Base-by-base conservation (phyloP, 257 asterid genomes). In the Avicennia marina region DNA sequence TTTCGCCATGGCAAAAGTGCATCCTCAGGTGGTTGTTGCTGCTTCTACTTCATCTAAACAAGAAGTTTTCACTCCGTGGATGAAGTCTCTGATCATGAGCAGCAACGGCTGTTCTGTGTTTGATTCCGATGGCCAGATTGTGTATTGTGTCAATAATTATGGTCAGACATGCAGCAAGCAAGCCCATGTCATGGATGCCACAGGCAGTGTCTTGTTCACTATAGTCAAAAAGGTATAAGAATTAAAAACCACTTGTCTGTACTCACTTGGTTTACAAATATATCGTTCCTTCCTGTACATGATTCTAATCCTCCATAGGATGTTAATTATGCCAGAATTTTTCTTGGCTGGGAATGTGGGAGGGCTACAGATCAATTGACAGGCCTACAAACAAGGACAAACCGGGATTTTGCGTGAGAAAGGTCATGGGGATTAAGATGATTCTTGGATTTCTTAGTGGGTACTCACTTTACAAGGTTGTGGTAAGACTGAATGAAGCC, bases 1-100 rank as follows among this genome's bases (percentile, higher is more conserved):
- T n/a, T n/a, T n/a, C n/a, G n/a, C n/a, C n/a, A 71, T 75, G 78
- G 78, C 78, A 55, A 72, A 67, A 60, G 76, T 72, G 25, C 70
- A 76, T 49, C 82, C 79, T 42, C 71, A 61, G 41, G 66, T 51
- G 15, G n/a, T 51, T 4, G 46, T 38, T 34, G 19, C 63, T 24
- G 8, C 58, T 21, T 60, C 68, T 7, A 43, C 67, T 41, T 76
- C 74, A 56, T 47, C 76, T 6, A 68, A 68, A 53, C 78, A 76
- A 68, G 53, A 76, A 72, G 63, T 53, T 1, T 72, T 72, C 71
- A 76, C 79, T 36, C 47, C 68, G 7, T 76, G 75, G 78, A 76
- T 76, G 82, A 76, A 76, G 55, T 72, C 78, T 44, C 67, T 76
- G 22, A 72, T 76, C 57, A 19, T 68, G 31, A 34, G 72, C 71